Base-by-base conservation (phyloP, 306 rosid species). In the Castanospermum australe region DNA sequence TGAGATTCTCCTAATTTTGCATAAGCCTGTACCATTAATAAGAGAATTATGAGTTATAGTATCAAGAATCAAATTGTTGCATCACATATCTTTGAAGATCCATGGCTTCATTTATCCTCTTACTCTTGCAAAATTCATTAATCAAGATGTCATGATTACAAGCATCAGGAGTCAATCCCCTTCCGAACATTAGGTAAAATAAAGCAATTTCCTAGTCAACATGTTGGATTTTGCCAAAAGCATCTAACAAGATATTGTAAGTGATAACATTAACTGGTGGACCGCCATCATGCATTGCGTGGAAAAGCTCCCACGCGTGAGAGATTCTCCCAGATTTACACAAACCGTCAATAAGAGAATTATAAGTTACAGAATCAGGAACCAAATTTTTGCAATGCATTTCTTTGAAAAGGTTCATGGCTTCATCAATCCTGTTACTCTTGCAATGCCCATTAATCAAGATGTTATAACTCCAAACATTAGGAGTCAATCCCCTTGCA, bases 401-500 rank as follows among this genome's bases (percentile, higher is more conserved):
- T 80, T 72, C 68, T 51, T 18, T 30, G 18, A 72, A 64, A 60
- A 80, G 84, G 59, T 41, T 51, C 68, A 80, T 18, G 60, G 84
- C 84, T 52, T 73, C 79, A 28, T 21, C 61, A 63, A 80, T 52
- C 79, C 84, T 80, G 79, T 62, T 30, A 64, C 41, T 63, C 75
- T 72, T 72, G 73, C 79, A 80, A 71, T 62, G 54, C 68, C 81
- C 85, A 82, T 76, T 76, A 38, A 82, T 68, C 78, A 82, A 75
- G 5, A 81, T 75, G 71, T 67, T 81, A 32, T 75, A 81, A 50
- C 72, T 81, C 0, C 15, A 59, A 47, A 67, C 44, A 68, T 47
- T 57, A 33, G 85, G 85, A 67, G 77, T 51, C 77, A 75, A 38
- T 5, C 79, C 79, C 73, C 28, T 80, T 71, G 62, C 33, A 62